phyloP scores from a whole-genome alignment of 2,329 filamentous ascomycete genomes.

The Neofusicoccum ribis region DNA sequence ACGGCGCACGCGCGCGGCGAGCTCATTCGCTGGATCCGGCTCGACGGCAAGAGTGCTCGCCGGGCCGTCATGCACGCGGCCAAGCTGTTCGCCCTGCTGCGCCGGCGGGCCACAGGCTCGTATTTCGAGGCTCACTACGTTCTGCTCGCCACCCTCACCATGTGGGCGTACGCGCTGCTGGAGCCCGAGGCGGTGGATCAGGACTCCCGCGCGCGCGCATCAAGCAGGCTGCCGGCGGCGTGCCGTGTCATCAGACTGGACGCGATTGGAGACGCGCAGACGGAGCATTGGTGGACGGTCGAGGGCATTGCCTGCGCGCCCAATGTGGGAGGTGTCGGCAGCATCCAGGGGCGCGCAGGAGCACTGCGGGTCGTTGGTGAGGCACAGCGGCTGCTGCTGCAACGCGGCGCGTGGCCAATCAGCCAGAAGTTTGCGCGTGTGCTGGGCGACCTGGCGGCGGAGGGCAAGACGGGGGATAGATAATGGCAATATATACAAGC shows the following conservation, averaged over 20 bases:
- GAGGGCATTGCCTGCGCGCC: neutral
- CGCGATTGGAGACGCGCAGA: neutral
- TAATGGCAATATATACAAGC: neutral
- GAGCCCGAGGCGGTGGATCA: neutral
- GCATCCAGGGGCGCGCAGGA: neutral
- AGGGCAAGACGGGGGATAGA: neutral
- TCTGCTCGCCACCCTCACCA: neutral
- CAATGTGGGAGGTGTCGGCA: neutral
- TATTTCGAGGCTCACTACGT: neutral
- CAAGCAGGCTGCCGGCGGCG: neutral
- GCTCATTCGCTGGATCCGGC: neutral
- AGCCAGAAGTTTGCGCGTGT: neutral
- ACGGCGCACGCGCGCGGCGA: neutral
- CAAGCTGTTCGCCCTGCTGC: neutral
- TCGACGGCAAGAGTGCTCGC: neutral
- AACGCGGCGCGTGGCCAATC: neutral
- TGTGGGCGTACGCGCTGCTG: constrained; percentile 1
- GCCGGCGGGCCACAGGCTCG: neutral
- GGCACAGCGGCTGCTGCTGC: neutral
- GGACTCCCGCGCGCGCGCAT: neutral
- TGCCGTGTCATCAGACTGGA: neutral
- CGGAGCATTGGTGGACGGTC: neutral
- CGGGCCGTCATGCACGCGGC: constrained; percentile 10
- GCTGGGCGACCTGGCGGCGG: neutral
- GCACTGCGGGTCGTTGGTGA: neutral